Conservation (phyloP, 805 yeast genomes). For the Candida nemodendra region DNA sequence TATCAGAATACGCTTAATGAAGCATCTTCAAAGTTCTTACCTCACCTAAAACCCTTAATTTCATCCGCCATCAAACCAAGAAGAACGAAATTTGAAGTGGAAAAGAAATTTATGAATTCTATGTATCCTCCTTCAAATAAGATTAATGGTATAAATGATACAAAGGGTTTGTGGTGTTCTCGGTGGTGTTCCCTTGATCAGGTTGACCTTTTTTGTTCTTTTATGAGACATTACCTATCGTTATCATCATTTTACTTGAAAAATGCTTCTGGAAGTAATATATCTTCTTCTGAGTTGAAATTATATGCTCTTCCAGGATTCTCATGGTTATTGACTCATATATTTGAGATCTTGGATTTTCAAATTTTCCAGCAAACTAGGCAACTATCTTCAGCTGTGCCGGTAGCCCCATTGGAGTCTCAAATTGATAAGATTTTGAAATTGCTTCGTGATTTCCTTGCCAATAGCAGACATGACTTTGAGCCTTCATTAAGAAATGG, state of each 20-base stretch:
- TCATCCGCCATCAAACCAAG: conserved; percentile 22
- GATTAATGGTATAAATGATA: conserved; percentile 49
- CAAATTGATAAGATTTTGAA: conserved; percentile 33
- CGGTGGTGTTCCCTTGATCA: conserved; percentile 56
- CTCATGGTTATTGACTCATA: conserved; percentile 43
- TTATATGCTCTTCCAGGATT: conserved; percentile 44
- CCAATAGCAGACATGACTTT: conserved; percentile 29
- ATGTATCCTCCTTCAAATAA: conserved; percentile 38
- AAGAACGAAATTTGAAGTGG: conserved; percentile 26
- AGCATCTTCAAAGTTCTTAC: conserved; percentile 21
- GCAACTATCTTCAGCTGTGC: conserved; percentile 3
- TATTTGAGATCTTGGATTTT: conserved; percentile 38
- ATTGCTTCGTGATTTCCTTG: conserved; percentile 36
- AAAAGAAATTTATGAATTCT: conserved; percentile 34
- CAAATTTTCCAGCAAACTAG: conserved; percentile 21
- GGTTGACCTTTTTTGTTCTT: conserved; percentile 58
- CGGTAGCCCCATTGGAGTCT: conserved; percentile 15
- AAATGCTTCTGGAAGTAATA: conserved; percentile 10
- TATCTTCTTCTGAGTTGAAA: conserved; percentile 12
- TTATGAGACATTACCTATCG: conserved; percentile 55
- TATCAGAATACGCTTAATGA: conserved; percentile 9
- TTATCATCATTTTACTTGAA: conserved; percentile 28
- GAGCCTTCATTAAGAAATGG: conserved; percentile 27
- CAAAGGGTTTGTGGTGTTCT: conserved; percentile 61
- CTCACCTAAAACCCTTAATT: conserved; percentile 24